A percentile compares a stretch with the other conserved stretches of the same genome.
phyloP scores from a whole-genome alignment of 768 basidiomycete species.

The Auriscalpium vulgare region DNA sequence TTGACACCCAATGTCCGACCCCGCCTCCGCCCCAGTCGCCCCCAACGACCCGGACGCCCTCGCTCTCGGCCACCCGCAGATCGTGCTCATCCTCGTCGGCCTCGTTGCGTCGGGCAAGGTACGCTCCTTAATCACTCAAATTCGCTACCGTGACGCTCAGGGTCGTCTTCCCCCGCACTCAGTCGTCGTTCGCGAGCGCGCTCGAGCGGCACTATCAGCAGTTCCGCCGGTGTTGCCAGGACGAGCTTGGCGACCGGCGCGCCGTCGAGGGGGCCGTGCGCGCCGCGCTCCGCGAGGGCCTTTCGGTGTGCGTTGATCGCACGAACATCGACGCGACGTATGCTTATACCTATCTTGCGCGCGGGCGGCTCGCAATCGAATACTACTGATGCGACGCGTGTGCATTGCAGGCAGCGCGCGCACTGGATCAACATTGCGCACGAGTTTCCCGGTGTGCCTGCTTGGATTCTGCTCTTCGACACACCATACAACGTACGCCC shows the following conservation, averaged over 20 bases:
- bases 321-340: slow-evolving; percentile 67
- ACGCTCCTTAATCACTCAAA: slow-evolving; percentile 8
- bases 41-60: not conserved
- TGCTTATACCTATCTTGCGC: not conserved
- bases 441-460: slow-evolving; percentile 50
- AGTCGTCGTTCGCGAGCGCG: slow-evolving; percentile 68
- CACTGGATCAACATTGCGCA: slow-evolving; percentile 71
- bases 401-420: slow-evolving; percentile 46
- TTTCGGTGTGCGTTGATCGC: slow-evolving; percentile 73
- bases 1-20: not conserved
- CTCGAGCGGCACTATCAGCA: slow-evolving; percentile 51
- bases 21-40: not conserved
- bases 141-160: not conserved
- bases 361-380: no score
- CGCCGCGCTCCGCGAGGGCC: slow-evolving; percentile 42
- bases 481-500: slow-evolving; percentile 60
- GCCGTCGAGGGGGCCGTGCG: slow-evolving; percentile 57
- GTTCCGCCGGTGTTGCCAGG: slow-evolving; percentile 72
- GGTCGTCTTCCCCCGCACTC: slow-evolving; percentile 22
- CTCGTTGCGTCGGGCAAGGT: slow-evolving; percentile 73
- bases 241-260: slow-evolving; percentile 63
- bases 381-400: no score
- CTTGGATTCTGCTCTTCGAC: slow-evolving; percentile 75
- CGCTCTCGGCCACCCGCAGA: slow-evolving; percentile 19
- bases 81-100: slow-evolving; percentile 67